Evolutionary conservation across 352 stramenopile species (phyloP).

Genomic region (Phytophthora idaei): DNA sequence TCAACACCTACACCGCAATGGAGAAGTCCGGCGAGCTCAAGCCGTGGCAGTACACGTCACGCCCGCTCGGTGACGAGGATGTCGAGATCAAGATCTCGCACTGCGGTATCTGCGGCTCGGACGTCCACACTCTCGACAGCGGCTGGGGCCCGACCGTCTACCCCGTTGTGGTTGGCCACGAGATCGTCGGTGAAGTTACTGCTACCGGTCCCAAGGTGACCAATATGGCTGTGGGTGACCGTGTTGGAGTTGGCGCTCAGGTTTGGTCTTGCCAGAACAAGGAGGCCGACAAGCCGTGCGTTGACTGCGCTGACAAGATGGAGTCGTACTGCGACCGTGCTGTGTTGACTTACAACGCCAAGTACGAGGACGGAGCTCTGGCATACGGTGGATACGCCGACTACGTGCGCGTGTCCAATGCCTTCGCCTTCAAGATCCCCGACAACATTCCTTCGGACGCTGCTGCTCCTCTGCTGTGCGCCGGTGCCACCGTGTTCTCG

Average conservation of each 20-base stretch:
- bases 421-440: conserved; percentile 73
- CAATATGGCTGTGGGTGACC: conserved; percentile 74
- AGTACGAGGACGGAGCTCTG: conserved; percentile 52
- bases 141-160: conserved; percentile 51
- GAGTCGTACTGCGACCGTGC: conserved; percentile 70
- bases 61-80: conserved; percentile 48
- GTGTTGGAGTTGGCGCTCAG: conserved; percentile 81
- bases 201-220: conserved; percentile 53
- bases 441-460: conserved; percentile 55
- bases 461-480: conserved; percentile 75
- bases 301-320: conserved; percentile 54
- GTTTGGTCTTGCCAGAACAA: conserved; percentile 73
- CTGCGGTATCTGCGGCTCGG: conserved; percentile 66
- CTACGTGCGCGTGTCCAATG: conserved; percentile 66
- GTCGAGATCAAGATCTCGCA: conserved; percentile 72
- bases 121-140: conserved; percentile 57
- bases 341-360: conserved; percentile 61
- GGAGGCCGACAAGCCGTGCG: conserved; percentile 62
- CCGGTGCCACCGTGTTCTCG: conserved; percentile 82
- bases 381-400: conserved; percentile 75
- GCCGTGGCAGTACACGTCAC: conserved; percentile 55
- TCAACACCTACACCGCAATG: conserved; percentile 58
- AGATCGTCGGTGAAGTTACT: conserved; percentile 62
- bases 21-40: conserved; percentile 43
- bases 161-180: conserved; percentile 55